phyloP scores from a whole-genome alignment of 2,329 filamentous ascomycete species.

The Zalaria sp. region DNA sequence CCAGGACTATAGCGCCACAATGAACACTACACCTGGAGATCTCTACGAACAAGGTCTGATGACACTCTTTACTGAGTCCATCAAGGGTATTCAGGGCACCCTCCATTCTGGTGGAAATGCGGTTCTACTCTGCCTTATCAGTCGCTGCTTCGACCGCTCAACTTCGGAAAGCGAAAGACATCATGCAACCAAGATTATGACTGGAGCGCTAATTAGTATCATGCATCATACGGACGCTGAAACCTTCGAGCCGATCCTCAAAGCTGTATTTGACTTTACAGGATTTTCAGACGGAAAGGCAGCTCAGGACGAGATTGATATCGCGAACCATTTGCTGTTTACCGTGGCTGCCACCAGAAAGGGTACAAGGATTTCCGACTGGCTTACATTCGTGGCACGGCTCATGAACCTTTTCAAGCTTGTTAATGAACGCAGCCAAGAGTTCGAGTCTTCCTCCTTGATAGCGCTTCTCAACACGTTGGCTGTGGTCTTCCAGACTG shows the following conservation, averaged over 20 bases:
- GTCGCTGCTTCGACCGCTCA: conserved; percentile 3
- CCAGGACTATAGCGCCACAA: conserved; percentile 47
- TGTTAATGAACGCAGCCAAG: conserved; percentile 4
- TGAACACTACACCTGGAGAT: conserved; percentile 34
- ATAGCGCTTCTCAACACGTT: conserved; percentile 27
- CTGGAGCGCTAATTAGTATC: conserved; percentile 64
- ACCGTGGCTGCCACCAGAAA: conserved; percentile 66
- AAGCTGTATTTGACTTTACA: conserved; percentile 43
- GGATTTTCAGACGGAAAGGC: conserved; percentile 19
- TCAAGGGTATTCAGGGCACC: conserved; percentile 45
- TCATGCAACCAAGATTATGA: conserved; percentile 45
- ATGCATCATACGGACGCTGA: conserved; percentile 69
- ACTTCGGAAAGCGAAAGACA: conserved; percentile 3
- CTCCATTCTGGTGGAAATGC: conserved; percentile 40
- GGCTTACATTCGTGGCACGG: conserved; percentile 47
- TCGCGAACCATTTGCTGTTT: conserved; percentile 43
- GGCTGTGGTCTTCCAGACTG: conserved; percentile 57
- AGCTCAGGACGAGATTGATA: conserved; percentile 24
- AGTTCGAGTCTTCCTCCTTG: conserved; percentile 21
- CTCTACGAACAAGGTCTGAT: conserved; percentile 80
- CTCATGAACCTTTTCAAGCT: conserved; percentile 17
- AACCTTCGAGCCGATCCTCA: conserved; percentile 56
- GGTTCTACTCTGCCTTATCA: conserved; percentile 4
- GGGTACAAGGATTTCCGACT: conserved; percentile 59
- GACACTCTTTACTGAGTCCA: conserved; percentile 78